A percentile compares a stretch with the other conserved stretches of the same genome.
Conservation (phyloP, 1,284 basidiomycete species). For the Xerocomus nothofagi region DNA sequence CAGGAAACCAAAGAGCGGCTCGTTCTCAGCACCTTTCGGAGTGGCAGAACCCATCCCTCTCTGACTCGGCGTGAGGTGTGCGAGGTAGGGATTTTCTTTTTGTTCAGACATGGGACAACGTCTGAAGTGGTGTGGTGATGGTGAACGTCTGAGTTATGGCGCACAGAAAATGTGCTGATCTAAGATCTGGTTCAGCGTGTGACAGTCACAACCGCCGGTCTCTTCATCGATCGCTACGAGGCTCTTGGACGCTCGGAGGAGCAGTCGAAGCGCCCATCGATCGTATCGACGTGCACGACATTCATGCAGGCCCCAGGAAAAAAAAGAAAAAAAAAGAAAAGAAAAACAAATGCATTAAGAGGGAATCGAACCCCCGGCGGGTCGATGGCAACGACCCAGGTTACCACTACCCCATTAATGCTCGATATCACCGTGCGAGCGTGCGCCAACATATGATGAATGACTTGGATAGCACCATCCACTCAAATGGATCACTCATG, state of each 20-base stretch:
- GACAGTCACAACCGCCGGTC: no score
- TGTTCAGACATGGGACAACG: conserved; percentile 11
- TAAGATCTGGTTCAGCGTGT: conserved; percentile 4
- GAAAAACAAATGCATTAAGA: conserved; percentile 61
- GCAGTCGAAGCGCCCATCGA: no score
- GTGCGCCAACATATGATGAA: no score
- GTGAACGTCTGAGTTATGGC: background rate
- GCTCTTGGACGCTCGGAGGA: no score
- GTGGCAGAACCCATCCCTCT: conserved; percentile 25
- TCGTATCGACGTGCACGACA: no score
- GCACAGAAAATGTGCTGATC: conserved; percentile 21
- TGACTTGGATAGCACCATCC: no score
- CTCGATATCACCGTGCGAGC: no score
- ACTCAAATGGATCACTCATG: no score
- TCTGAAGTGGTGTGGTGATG: conserved; percentile 2
- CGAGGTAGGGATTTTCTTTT: conserved; percentile 58
- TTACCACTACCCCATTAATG: conserved; percentile 41
- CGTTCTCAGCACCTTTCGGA: conserved; percentile 35
- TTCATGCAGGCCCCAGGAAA: no score
- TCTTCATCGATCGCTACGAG: no score
- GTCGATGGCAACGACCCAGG: conserved; percentile 48
- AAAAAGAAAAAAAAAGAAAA: no score
- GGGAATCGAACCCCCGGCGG: conserved; percentile 81
- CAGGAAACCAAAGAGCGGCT: conserved; percentile 77
- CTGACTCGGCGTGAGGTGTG: conserved; percentile 42